A percentile compares a stretch with the other conserved stretches of the same genome.
These are phyloP conservation scores for Botrytis deweyae DNA, from an alignment of 2,329 filamentous ascomycete species.

Conservation along the genomic window DNA sequence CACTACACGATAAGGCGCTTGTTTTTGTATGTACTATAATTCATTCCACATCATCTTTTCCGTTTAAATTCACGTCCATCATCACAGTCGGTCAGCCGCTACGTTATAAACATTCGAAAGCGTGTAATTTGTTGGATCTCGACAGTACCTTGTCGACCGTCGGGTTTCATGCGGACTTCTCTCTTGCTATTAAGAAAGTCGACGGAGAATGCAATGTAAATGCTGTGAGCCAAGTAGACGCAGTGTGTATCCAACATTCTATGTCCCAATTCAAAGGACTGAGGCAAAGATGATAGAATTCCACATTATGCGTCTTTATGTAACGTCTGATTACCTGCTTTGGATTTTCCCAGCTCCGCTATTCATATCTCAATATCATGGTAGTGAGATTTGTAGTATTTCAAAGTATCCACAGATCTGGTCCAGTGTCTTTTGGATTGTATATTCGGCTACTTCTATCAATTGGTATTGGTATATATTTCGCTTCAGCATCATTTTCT, in stretches of 20 bases:
- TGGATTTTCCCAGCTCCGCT: accelerated
- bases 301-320: neutral
- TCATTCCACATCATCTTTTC: no score
- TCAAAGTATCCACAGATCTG: neutral
- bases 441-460: neutral
- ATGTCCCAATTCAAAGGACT: accelerated
- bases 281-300: neutral
- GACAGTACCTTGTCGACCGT: neutral
- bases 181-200: neutral
- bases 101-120: neutral
- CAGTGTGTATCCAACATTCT: neutral
- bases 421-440: neutral
- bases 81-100: neutral
- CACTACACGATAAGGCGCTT: no score
- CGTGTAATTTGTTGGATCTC: neutral
- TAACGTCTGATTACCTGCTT: accelerated
- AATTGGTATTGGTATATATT: neutral
- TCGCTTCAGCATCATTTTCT: neutral
- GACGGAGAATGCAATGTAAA: neutral
- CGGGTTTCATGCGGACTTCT: accelerated
- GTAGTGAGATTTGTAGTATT: neutral
- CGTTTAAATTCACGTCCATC: no score
- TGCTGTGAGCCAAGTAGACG: accelerated
- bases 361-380: neutral
- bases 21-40: no score